These are phyloP conservation scores for Colletotrichum tropicale DNA, from an alignment of 2,329 filamentous ascomycete genomes.

Conservation along the genomic window DNA sequence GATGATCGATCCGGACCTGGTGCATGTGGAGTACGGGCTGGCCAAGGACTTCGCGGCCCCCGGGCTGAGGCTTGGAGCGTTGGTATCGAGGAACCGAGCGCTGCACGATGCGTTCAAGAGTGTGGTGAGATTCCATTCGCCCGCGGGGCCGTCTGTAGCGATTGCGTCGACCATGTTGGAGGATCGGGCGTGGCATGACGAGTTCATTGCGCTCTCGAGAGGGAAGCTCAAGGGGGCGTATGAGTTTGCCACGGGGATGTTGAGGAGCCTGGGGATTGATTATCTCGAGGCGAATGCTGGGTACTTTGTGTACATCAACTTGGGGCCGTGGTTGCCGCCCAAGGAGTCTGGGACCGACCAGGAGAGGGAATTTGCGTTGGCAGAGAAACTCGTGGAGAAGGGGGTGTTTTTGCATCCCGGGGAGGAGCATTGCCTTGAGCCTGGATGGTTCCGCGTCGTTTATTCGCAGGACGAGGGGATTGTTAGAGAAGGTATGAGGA, in stretches of 20 bases:
- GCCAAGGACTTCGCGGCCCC: slow-evolving; percentile 58
- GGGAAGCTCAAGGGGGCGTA: slow-evolving; percentile 44
- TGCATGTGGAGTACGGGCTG: slow-evolving; percentile 55
- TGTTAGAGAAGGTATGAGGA: slow-evolving; percentile 40
- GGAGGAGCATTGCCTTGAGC: slow-evolving; percentile 47
- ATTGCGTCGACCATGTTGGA: slow-evolving; percentile 50
- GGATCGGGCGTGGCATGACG: slow-evolving; percentile 46
- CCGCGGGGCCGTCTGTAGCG: slow-evolving; percentile 47
- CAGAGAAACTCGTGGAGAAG: slow-evolving; percentile 43
- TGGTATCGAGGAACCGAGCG: slow-evolving; percentile 43
- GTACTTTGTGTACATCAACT: slow-evolving; percentile 61
- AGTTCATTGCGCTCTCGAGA: slow-evolving; percentile 46
- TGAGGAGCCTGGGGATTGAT: slow-evolving; percentile 45
- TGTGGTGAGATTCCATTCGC: slow-evolving; percentile 50
- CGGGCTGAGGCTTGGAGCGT: slow-evolving; percentile 53
- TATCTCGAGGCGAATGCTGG: slow-evolving; percentile 59
- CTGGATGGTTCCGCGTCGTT: slow-evolving; percentile 60
- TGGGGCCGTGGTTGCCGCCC: slow-evolving; percentile 46
- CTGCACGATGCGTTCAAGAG: slow-evolving; percentile 39
- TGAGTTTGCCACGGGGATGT: slow-evolving; percentile 36
- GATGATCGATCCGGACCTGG: slow-evolving; percentile 48
- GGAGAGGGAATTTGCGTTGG: slow-evolving; percentile 48
- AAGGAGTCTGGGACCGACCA: slow-evolving; percentile 27
- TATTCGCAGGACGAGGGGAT: slow-evolving; percentile 45
- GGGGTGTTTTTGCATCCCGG: slow-evolving; percentile 57